Evolutionary conservation across 2,329 filamentous ascomycete genomes (phyloP).

Genomic region (Fusarium sp.): DNA sequence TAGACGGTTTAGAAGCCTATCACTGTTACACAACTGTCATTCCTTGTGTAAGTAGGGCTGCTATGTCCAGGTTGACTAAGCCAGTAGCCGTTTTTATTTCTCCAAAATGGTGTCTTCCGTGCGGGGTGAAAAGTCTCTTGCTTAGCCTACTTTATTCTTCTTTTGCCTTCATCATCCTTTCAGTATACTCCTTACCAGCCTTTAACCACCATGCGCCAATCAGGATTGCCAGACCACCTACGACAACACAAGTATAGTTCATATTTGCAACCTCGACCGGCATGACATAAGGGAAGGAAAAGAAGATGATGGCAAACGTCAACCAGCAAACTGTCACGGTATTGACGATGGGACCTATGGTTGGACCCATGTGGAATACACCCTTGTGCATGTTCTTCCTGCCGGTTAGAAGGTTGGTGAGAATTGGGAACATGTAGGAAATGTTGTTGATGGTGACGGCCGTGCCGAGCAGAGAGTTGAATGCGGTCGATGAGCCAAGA

Average conservation of each 20-base stretch:
- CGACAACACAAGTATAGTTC: constrained; percentile 13
- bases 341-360: background rate
- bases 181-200: background rate
- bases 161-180: background rate
- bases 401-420: background rate
- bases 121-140: too few relatives aligned
- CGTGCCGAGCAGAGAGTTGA: constrained; percentile 1
- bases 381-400: constrained; percentile 13
- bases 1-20: background rate
- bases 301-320: background rate
- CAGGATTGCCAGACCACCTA: background rate
- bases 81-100: too few relatives aligned
- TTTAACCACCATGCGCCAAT: background rate
- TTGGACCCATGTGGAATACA: background rate
- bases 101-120: too few relatives aligned
- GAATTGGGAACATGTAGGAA: background rate
- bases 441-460: constrained; percentile 13
- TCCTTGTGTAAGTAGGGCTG: too few relatives aligned
- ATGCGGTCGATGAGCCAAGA: constrained; percentile 5
- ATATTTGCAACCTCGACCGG: constrained; percentile 3
- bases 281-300: constrained; percentile 12
- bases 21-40: too few relatives aligned
- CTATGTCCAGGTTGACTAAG: too few relatives aligned
- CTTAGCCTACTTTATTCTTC: background rate
- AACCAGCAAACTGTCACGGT: background rate